These are phyloP conservation scores for Fusarium sp. DNA, from an alignment of 2,329 filamentous ascomycete genomes.

Conservation along the genomic window DNA sequence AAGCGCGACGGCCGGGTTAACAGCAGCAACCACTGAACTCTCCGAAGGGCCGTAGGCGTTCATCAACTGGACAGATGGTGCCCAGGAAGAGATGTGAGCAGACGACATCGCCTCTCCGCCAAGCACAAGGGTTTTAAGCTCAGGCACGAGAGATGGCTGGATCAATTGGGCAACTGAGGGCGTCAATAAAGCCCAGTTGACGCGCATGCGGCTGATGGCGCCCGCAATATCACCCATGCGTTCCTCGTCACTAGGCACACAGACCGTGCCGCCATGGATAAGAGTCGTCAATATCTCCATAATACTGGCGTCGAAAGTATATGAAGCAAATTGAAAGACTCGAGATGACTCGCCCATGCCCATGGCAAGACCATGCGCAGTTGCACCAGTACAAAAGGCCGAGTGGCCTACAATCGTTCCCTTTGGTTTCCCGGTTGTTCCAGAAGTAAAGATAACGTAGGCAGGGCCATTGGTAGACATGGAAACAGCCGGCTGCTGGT, in stretches of 20 bases:
- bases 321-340: conserved; percentile 26
- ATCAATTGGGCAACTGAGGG: conserved; percentile 34
- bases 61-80: conserved; percentile 23
- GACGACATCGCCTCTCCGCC: conserved; percentile 42
- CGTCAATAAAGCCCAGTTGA: conserved; percentile 39
- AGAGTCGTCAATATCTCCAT: conserved; percentile 34
- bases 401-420: conserved; percentile 23
- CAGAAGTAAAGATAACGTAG: conserved; percentile 29
- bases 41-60: conserved; percentile 39
- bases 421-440: conserved; percentile 25
- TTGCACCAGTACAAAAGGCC: conserved; percentile 19
- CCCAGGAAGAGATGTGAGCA: conserved; percentile 31
- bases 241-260: conserved; percentile 51
- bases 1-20: conserved; percentile 2
- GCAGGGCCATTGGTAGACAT: not conserved
- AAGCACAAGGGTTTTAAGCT: conserved; percentile 28
- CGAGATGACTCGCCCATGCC: conserved; percentile 10
- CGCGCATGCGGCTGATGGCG: conserved; percentile 12
- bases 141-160: conserved; percentile 19
- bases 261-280: conserved; percentile 46
- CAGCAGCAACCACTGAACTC: conserved; percentile 29
- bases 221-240: conserved; percentile 50
- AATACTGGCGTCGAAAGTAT: conserved; percentile 48
- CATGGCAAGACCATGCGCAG: conserved; percentile 17
- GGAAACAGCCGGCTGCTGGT: not conserved